Percentiles rank a stretch among this genome's conserved stretches.
phyloP scores from a whole-genome alignment of 2,329 filamentous ascomycete genomes.

The Curvularia eragrostidis region DNA sequence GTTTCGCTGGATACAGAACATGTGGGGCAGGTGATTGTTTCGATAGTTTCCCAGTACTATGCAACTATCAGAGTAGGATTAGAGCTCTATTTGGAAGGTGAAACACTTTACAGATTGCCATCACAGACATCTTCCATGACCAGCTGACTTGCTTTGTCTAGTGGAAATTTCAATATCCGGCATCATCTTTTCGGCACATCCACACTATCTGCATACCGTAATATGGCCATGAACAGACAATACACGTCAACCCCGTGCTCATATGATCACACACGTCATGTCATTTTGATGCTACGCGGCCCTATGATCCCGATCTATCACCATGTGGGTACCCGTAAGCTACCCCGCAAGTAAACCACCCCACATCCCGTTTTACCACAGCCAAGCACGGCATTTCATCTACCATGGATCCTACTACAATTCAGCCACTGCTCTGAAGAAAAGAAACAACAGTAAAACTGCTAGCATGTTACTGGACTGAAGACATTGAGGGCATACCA shows the following conservation, averaged over 20 bases:
- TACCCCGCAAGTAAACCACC: slow-evolving; percentile 23
- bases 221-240: neutral
- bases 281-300: slow-evolving; percentile 12
- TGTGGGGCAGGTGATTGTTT: neutral
- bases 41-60: neutral
- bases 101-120: neutral
- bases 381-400: slow-evolving; percentile 14
- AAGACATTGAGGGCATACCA: slow-evolving; percentile 13
- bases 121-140: neutral
- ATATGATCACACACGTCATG: slow-evolving; percentile 3
- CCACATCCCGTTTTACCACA: slow-evolving; percentile 17
- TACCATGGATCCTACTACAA: slow-evolving; percentile 1
- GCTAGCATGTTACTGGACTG: neutral
- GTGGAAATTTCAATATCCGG: neutral
- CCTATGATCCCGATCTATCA: slow-evolving; percentile 15
- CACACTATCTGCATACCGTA: neutral
- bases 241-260: neutral
- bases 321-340: slow-evolving; percentile 2
- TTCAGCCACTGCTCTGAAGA: neutral
- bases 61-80: neutral
- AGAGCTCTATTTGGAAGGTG: neutral
- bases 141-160: neutral
- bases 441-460: neutral
- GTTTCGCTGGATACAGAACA: slow-evolving; percentile 46
- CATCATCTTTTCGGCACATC: neutral